phyloP scores from a whole-genome alignment of 2,329 filamentous ascomycete genomes.

The Penicillium sp. region DNA sequence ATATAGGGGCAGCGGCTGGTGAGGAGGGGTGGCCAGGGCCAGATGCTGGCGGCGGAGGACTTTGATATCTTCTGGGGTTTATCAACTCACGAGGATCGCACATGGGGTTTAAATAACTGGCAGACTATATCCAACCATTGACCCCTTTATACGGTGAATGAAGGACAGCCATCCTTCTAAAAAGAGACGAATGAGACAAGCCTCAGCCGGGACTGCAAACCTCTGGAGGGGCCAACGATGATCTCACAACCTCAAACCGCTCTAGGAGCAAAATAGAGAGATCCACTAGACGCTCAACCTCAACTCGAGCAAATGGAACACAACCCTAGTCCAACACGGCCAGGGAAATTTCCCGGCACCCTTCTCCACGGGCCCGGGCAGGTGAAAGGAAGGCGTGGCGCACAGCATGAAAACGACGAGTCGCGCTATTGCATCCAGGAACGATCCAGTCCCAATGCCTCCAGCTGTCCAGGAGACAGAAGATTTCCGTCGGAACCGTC shows the following conservation, averaged over 20 bases:
- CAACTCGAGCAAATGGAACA: conserved; percentile 12
- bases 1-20: neutral
- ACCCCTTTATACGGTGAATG: conserved; percentile 7
- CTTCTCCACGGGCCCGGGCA: conserved; percentile 6
- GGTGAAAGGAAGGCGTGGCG: neutral
- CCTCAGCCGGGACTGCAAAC: conserved; percentile 12
- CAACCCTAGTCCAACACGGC: neutral
- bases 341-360: conserved; percentile 5
- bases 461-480: conserved; percentile 6
- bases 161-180: conserved; percentile 5
- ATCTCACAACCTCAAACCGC: conserved; percentile 16
- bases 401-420: neutral
- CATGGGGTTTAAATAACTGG: conserved; percentile 25
- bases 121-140: neutral
- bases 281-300: conserved; percentile 12
- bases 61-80: conserved; percentile 8
- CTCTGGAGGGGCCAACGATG: conserved; percentile 15
- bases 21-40: conserved; percentile 4
- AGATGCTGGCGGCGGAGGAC: conserved; percentile 7
- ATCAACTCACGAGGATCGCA: conserved; percentile 1
- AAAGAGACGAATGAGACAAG: conserved; percentile 19
- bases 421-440: conserved; percentile 1
- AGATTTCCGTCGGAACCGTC: conserved; percentile 24
- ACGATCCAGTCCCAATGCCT: conserved; percentile 4
- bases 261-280: neutral